These are phyloP conservation scores for Pleochaeta shiraiana DNA, from an alignment of 2,329 filamentous ascomycete genomes.

Conservation along the genomic window DNA sequence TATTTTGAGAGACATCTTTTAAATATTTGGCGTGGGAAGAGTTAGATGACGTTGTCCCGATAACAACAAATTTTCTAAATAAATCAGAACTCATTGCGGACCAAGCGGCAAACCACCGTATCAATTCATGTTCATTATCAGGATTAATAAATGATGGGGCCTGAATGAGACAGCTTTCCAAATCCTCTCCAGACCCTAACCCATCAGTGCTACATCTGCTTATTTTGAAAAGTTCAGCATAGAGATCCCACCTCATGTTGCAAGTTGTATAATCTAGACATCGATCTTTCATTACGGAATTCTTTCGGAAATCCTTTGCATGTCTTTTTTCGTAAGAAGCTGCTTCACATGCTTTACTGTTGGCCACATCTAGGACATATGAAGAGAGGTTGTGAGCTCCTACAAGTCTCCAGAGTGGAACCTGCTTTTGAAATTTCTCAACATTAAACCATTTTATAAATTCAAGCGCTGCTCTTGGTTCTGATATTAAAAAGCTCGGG, in stretches of 20 bases:
- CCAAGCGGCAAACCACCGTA: constrained; percentile 43
- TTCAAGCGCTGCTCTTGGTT: constrained; percentile 21
- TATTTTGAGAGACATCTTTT: background rate
- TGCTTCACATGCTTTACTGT: constrained; percentile 14
- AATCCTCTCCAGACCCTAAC: constrained; percentile 7
- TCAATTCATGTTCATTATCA: constrained; percentile 37
- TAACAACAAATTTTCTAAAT: constrained; percentile 31
- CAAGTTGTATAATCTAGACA: constrained; percentile 13
- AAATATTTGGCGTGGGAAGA: background rate
- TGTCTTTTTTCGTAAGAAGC: constrained; percentile 10
- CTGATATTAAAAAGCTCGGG: constrained; percentile 27
- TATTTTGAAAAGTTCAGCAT: constrained; percentile 9
- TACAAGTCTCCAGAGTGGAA: constrained; percentile 9
- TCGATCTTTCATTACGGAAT: constrained; percentile 9
- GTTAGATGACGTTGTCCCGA: constrained; percentile 21
- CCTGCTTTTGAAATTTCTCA: constrained; percentile 6
- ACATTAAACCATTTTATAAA: constrained; percentile 24
- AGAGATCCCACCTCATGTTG: constrained; percentile 10
- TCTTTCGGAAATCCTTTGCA: constrained; percentile 10
- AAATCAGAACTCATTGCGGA: constrained; percentile 26
- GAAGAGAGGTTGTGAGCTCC: constrained; percentile 12
- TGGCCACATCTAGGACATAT: constrained; percentile 16
- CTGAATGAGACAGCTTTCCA: constrained; percentile 22
- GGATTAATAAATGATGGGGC: constrained; percentile 28
- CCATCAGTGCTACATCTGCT: constrained; percentile 6